Evolutionary conservation across 2,329 filamentous ascomycete species (phyloP).

Genomic region (Phaeosphaeria sp.): DNA sequence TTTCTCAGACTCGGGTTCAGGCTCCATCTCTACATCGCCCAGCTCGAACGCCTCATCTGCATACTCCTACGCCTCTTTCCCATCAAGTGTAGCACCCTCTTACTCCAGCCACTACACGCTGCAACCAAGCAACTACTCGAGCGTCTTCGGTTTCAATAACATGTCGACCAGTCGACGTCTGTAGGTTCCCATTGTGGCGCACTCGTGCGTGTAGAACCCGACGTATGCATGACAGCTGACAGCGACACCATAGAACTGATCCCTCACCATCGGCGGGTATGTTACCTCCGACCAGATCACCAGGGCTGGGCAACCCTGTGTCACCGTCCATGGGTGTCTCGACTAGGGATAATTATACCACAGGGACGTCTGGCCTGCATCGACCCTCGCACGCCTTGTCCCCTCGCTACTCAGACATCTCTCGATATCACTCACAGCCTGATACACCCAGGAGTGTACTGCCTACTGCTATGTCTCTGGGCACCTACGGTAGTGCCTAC

Average conservation of each 20-base stretch:
- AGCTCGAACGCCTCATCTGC: slow-evolving; percentile 59
- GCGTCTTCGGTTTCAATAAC: slow-evolving; percentile 43
- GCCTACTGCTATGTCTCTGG: slow-evolving; percentile 39
- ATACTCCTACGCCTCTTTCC: slow-evolving; percentile 52
- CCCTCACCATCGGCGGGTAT: slow-evolving; percentile 54
- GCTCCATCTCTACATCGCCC: slow-evolving; percentile 61
- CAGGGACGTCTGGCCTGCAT: slow-evolving; percentile 47
- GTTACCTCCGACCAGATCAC: slow-evolving; percentile 53
- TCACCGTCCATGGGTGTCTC: slow-evolving; percentile 49
- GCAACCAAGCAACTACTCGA: slow-evolving; percentile 44
- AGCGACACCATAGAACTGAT: slow-evolving; percentile 50
- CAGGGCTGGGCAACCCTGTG: slow-evolving; percentile 51
- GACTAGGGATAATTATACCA: slow-evolving; percentile 55
- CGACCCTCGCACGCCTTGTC: slow-evolving; percentile 44
- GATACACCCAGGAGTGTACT: slow-evolving; percentile 48
- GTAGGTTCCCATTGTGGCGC: slow-evolving; percentile 52
- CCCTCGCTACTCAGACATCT: slow-evolving; percentile 43
- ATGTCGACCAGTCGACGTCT: slow-evolving; percentile 52
- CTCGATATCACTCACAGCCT: slow-evolving; percentile 43
- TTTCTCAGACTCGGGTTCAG: slow-evolving; percentile 63
- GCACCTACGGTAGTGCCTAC: slow-evolving; percentile 25
- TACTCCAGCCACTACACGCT: slow-evolving; percentile 43
- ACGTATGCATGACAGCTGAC: slow-evolving; percentile 50
- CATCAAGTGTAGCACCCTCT: slow-evolving; percentile 38
- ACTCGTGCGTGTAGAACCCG: slow-evolving; percentile 41